Evolutionary conservation across 1,139 yeast species (phyloP).

Genomic region (Yamadazyma pseudoaaseri): DNA sequence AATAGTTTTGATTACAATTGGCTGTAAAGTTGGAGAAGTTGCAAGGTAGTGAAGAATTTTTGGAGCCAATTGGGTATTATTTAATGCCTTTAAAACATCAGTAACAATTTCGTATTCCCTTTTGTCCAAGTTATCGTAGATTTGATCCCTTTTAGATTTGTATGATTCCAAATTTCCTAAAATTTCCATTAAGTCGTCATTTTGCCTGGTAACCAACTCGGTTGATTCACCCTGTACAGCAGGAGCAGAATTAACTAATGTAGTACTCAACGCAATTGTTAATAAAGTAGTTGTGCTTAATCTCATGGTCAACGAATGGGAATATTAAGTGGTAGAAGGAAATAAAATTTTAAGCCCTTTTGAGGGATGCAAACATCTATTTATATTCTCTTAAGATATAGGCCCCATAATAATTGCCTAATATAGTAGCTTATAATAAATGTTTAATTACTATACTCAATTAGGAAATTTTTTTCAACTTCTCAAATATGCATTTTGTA

Average conservation of each 20-base stretch:
- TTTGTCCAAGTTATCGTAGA: conserved; percentile 23
- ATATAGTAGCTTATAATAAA: not conserved
- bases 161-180: conserved; percentile 21
- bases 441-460: conserved; percentile 5
- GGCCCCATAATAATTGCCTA: conserved; percentile 1
- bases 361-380: too few relatives aligned
- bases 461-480: conserved; percentile 6
- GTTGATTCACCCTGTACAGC: conserved; percentile 12
- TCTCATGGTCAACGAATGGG: conserved; percentile 20
- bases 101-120: conserved; percentile 42
- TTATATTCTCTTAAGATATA: too few relatives aligned
- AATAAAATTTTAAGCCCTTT: too few relatives aligned
- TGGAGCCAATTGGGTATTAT: conserved; percentile 41
- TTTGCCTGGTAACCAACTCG: conserved; percentile 11
- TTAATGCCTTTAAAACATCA: conserved; percentile 38
- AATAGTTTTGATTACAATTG: conserved; percentile 33
- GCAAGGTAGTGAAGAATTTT: conserved; percentile 36
- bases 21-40: conserved; percentile 31
- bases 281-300: conserved; percentile 27
- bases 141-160: conserved; percentile 32
- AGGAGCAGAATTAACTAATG: conserved; percentile 31
- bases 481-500: not conserved
- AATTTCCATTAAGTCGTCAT: conserved; percentile 20
- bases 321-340: too few relatives aligned
- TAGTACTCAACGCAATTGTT: conserved; percentile 26